Conservation (phyloP, 169 alveolate species). For the Babesia caballi region DNA sequence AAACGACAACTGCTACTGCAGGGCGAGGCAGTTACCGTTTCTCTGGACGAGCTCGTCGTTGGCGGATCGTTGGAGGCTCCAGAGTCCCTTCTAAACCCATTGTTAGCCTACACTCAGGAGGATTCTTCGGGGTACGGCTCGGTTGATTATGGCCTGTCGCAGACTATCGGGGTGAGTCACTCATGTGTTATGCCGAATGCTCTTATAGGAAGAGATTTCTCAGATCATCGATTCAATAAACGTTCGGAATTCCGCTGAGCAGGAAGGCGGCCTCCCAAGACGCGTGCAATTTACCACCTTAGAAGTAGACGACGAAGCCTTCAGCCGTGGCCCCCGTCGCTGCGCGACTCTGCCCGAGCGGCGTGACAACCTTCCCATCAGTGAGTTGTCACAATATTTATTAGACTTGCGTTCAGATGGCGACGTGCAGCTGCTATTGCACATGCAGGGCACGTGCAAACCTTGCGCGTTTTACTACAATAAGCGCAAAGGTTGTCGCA, state of each 20-base stretch:
- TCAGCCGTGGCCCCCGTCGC: constrained; percentile 9
- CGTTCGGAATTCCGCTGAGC: not conserved
- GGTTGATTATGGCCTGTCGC: not conserved
- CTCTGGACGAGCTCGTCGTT: constrained; percentile 49
- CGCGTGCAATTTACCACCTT: constrained; percentile 36
- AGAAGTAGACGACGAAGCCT: not conserved
- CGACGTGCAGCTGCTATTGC: constrained; percentile 64
- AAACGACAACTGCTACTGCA: constrained; percentile 41
- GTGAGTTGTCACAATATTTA: not conserved
- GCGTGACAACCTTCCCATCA: not conserved
- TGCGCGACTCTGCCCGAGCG: constrained; percentile 50
- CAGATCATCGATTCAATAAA: constrained; percentile 47
- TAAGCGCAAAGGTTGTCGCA: constrained; percentile 78
- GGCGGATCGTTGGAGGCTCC: constrained; percentile 48
- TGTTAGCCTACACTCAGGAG: not conserved
- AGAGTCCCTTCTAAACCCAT: constrained; percentile 1
- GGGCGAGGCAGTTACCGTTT: constrained; percentile 38
- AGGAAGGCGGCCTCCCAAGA: not conserved
- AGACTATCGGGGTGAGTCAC: constrained; percentile 16
- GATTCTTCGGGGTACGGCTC: not conserved
- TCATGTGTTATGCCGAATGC: not conserved
- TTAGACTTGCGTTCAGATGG: constrained; percentile 15
- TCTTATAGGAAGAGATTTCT: constrained; percentile 41
- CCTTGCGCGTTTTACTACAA: constrained; percentile 81
- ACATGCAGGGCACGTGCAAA: constrained; percentile 72